phyloP scores from a whole-genome alignment of 2,329 filamentous ascomycete species.

The Paramyrothecium roridum region DNA sequence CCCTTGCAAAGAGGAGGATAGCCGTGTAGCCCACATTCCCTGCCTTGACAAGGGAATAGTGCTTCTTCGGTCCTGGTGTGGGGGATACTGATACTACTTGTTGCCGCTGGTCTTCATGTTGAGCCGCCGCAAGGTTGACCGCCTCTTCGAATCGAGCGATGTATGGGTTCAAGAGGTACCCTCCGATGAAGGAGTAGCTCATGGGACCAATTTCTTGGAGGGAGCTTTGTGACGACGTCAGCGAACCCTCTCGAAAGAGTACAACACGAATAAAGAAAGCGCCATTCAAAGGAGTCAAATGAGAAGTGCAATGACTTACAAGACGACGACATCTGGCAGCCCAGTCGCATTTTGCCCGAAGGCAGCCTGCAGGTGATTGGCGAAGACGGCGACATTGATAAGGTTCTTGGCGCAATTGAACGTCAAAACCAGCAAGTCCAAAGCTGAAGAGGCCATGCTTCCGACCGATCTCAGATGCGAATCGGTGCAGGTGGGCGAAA shows the following conservation, averaged over 20 bases:
- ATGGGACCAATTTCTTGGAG: slow-evolving; percentile 90
- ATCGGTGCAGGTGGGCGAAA: not conserved
- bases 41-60: slow-evolving; percentile 68
- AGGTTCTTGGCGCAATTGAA: slow-evolving; percentile 82
- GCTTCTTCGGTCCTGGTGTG: slow-evolving; percentile 22
- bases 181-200: slow-evolving; percentile 79
- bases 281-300: too few relatives aligned
- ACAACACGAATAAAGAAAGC: too few relatives aligned
- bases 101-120: slow-evolving; percentile 19
- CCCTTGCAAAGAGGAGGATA: slow-evolving; percentile 77
- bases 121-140: slow-evolving; percentile 63
- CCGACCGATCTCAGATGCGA: not conserved
- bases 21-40: slow-evolving; percentile 86
- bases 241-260: too few relatives aligned
- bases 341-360: slow-evolving; percentile 47
- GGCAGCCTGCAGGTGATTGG: slow-evolving; percentile 62
- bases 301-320: slow-evolving; percentile 39
- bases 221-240: slow-evolving; percentile 46
- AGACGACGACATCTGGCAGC: slow-evolving; percentile 53
- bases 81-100: slow-evolving; percentile 9
- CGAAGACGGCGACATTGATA: slow-evolving; percentile 68
- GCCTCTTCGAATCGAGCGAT: slow-evolving; percentile 69
- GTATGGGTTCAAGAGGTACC: slow-evolving; percentile 74
- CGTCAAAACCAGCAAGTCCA: slow-evolving; percentile 76
- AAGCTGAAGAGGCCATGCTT: slow-evolving; percentile 38